A percentile compares a stretch with the other conserved stretches of the same genome.
Evolutionary conservation across 1,284 basidiomycete genomes (phyloP).

Genomic region (Phellopilus nigrolimitatus): DNA sequence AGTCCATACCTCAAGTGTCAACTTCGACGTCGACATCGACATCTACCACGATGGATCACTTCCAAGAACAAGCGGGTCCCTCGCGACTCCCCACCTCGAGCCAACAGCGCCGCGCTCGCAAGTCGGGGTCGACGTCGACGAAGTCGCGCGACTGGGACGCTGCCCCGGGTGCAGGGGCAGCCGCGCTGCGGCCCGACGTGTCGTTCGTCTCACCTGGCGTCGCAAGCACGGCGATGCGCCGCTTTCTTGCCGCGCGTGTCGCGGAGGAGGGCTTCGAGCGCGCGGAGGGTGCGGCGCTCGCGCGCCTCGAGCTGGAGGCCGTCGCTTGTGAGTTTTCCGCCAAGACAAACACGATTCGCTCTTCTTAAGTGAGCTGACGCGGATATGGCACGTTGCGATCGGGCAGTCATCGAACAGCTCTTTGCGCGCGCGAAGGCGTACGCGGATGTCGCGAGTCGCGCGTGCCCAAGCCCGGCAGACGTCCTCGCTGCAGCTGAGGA

Average conservation of each 20-base stretch:
- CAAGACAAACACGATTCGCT: background rate
- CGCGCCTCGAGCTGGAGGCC: constrained; percentile 56
- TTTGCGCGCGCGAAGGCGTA: constrained; percentile 69
- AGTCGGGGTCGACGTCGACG: background rate
- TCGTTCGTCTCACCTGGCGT: constrained; percentile 48
- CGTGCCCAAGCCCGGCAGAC: constrained; percentile 56
- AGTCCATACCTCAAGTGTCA: too few relatives aligned
- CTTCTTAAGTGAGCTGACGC: background rate
- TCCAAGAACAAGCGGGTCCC: background rate
- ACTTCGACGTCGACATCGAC: too few relatives aligned
- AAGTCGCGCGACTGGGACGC: constrained; percentile 14
- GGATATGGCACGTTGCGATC: too few relatives aligned
- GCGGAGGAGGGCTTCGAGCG: constrained; percentile 54
- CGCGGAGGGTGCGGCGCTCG: constrained; percentile 45
- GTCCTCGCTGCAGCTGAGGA: constrained; percentile 58
- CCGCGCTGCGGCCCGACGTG: constrained; percentile 33
- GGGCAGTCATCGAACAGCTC: constrained; percentile 57
- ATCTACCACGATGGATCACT: too few relatives aligned
- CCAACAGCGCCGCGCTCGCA: constrained; percentile 1
- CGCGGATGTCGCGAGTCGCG: constrained; percentile 65
- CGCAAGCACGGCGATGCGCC: constrained; percentile 53
- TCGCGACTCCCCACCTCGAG: too few relatives aligned
- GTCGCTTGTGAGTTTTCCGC: constrained; percentile 50
- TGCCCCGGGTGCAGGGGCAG: background rate
- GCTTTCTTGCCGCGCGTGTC: constrained; percentile 52